phyloP scores from a whole-genome alignment of 345 rosid species.

The Dipteronia sinensis region DNA sequence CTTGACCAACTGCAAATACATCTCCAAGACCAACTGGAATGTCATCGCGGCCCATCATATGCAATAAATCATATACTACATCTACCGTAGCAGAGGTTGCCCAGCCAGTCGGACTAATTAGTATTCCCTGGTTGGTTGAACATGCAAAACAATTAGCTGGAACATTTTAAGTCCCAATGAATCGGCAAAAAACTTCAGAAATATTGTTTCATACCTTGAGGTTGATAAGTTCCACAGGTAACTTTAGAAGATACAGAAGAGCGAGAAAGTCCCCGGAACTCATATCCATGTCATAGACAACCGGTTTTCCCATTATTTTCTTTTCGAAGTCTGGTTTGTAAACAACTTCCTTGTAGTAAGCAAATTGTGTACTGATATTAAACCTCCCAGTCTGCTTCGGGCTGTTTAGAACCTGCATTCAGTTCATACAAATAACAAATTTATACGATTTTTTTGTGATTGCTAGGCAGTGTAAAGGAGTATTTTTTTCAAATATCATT shows the following conservation, averaged over 20 bases:
- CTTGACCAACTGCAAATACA: slow-evolving; percentile 64
- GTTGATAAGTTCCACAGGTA: slow-evolving; percentile 64
- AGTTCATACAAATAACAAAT: not conserved
- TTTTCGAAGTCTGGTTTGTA: slow-evolving; percentile 59
- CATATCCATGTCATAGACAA: slow-evolving; percentile 81
- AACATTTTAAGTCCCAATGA: too few species aligned
- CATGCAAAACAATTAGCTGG: too few species aligned
- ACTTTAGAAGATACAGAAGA: slow-evolving; percentile 82
- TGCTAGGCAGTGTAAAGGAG: not conserved
- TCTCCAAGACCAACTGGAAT: slow-evolving; percentile 83
- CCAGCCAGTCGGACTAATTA: slow-evolving; percentile 90
- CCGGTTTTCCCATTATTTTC: slow-evolving; percentile 62
- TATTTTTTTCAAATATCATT: not conserved
- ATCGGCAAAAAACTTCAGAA: not conserved
- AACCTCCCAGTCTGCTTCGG: slow-evolving; percentile 63
- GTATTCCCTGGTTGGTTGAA: slow-evolving; percentile 63
- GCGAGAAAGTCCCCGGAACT: not conserved
- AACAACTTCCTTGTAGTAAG: slow-evolving; percentile 61
- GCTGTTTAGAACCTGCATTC: slow-evolving; percentile 53
- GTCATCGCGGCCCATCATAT: slow-evolving; percentile 99
- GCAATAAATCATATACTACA: slow-evolving; percentile 76
- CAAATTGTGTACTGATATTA: slow-evolving; percentile 73
- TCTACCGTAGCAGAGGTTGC: slow-evolving; percentile 93
- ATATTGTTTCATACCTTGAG: slow-evolving; percentile 54
- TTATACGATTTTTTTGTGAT: not conserved